phyloP scores from a whole-genome alignment of 352 stramenopile genomes.

The Phytophthora crassamura region DNA sequence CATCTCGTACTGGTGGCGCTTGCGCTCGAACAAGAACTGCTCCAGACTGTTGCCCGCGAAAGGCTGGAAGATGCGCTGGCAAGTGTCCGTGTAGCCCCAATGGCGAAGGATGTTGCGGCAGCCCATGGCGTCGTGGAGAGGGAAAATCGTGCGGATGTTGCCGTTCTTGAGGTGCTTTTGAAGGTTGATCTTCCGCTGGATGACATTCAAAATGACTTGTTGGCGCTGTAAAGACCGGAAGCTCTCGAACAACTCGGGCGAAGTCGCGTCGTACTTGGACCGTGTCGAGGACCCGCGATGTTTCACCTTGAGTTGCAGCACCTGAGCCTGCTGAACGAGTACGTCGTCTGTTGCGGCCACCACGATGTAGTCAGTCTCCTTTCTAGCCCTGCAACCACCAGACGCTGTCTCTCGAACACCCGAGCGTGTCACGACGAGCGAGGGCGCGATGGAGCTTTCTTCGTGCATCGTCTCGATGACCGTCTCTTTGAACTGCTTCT shows the following conservation, averaged over 20 bases:
- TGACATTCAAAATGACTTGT: conserved; percentile 77
- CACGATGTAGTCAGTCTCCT: conserved; percentile 63
- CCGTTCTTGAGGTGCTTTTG: conserved; percentile 59
- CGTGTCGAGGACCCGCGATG: conserved; percentile 65
- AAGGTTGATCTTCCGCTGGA: conserved; percentile 76
- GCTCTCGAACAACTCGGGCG: conserved; percentile 64
- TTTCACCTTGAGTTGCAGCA: conserved; percentile 76
- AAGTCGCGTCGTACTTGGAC: conserved; percentile 56
- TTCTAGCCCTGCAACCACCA: neutral
- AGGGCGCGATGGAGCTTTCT: conserved; percentile 63
- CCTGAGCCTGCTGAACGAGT: conserved; percentile 64
- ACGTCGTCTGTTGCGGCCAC: conserved; percentile 65
- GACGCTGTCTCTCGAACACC: conserved; percentile 29
- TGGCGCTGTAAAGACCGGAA: conserved; percentile 79
- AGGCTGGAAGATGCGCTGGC: conserved; percentile 57
- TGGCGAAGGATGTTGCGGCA: conserved; percentile 70
- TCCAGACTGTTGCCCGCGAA: conserved; percentile 51
- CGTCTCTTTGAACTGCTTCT: conserved; percentile 75
- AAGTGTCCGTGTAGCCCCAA: conserved; percentile 56
- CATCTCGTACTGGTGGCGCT: conserved; percentile 78
- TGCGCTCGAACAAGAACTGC: conserved; percentile 72
- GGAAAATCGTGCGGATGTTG: conserved; percentile 71
- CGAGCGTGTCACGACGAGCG: conserved; percentile 51
- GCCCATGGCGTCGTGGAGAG: conserved; percentile 65
- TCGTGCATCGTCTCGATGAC: conserved; percentile 76